These are phyloP conservation scores for Suhomyces kunorum DNA, from an alignment of 1,139 yeast genomes.

Conservation along the genomic window DNA sequence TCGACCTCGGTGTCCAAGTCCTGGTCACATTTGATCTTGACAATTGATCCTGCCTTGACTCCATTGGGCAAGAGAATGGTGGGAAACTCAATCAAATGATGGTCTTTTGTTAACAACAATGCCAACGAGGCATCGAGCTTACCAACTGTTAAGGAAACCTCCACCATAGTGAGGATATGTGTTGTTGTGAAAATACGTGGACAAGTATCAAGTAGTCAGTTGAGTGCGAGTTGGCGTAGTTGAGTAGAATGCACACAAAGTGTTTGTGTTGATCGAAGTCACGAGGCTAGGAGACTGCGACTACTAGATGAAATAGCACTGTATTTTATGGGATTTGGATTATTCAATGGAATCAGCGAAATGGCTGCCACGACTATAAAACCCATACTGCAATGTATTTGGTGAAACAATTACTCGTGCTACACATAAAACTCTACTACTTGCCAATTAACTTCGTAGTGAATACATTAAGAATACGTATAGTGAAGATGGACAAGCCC, in stretches of 20 bases:
- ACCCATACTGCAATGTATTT: too few species aligned
- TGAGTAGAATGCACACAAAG: background rate
- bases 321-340: too few species aligned
- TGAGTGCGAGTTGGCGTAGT: background rate
- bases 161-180: slow-evolving; percentile 55
- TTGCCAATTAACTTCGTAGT: too few species aligned
- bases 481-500: too few species aligned
- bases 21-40: slow-evolving; percentile 80
- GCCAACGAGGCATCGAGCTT: slow-evolving; percentile 95
- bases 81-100: slow-evolving; percentile 94
- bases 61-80: slow-evolving; percentile 88
- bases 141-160: slow-evolving; percentile 92
- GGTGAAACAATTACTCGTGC: too few species aligned
- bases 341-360: too few species aligned
- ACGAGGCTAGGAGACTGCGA: background rate
- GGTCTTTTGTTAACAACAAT: slow-evolving; percentile 83
- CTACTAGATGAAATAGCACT: too few species aligned
- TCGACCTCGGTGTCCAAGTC: slow-evolving; percentile 67
- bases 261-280: background rate
- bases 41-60: slow-evolving; percentile 91
- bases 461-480: too few species aligned
- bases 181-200: slow-evolving; percentile 4
- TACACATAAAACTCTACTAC: too few species aligned
- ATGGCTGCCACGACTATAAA: too few species aligned
- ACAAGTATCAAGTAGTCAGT: too few species aligned